Evolutionary conservation across 1,284 basidiomycete species (phyloP), one percentile per base, ranked within the genome.

Genomic region (Cerioporus squamosus): DNA sequence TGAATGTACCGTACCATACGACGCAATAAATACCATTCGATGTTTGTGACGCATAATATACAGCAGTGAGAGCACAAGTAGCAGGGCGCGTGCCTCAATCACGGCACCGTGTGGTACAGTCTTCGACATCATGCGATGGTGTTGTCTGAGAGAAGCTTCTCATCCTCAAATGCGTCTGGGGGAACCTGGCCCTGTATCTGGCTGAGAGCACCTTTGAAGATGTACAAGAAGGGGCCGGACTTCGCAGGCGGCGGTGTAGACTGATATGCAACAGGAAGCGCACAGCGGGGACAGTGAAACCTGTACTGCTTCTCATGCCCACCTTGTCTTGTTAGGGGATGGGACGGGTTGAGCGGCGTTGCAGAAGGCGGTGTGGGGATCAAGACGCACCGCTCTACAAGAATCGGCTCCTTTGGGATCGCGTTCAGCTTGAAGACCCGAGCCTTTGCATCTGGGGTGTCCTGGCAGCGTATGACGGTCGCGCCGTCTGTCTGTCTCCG

Each of bases 361-460:
- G 36, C 23, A 39, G 9, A 7, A 53, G 12, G 36, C 29, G 29
- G 43, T 24, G 18, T 18, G 56, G 24, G 51, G 23, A 47, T 52
- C 47, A 55, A 43, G 51, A 69, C 78, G 68, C 68, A 90, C 88
- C 90, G 84, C 75, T 92, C 86, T 17, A 93, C 70, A 23, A 93
- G 77, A 51, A 93, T 77, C 20, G 90, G 85, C 7, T 90, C 86
- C 40, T 78, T 77, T 40, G 80, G 61, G 14, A 77, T 79, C 7
- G 87, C 88, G 66, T 93, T 93, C 61, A 93, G 71, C 71, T 93
- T 93, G 81, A 93, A 93, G 2, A 91, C 81, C 55, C 83, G 78
- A 4, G 89, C 87, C 65, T 87, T 85, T 38, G 72, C 81, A 20
- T 67, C 68, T 43, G 79, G 79, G 36, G 69, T 79, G 65, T 90